These are phyloP conservation scores for Apiotrichum sp. DNA, from an alignment of 1,284 basidiomycete genomes.

Conservation along the genomic window DNA sequence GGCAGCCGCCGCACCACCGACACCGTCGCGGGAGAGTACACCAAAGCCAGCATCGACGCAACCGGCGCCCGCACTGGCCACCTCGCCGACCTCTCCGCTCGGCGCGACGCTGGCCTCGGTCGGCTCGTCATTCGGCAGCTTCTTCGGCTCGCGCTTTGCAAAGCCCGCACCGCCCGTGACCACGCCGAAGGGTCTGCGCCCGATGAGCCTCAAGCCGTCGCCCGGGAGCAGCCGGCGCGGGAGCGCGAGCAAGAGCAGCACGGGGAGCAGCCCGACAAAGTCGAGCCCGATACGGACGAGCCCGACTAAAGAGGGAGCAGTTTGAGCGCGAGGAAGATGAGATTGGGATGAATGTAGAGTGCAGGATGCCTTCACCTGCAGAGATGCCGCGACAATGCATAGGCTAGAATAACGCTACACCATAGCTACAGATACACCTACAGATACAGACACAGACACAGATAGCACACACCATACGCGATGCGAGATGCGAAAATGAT, in stretches of 20 bases:
- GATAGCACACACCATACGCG: no score
- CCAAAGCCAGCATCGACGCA: no score
- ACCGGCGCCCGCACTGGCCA: background rate
- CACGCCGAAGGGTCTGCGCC: conserved; percentile 4
- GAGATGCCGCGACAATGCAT: no score
- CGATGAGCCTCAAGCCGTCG: conserved; percentile 8
- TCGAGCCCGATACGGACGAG: no score
- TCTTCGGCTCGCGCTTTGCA: conserved; percentile 34
- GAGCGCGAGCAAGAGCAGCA: background rate
- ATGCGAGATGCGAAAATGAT: no score
- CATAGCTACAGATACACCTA: no score
- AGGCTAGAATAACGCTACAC: no score
- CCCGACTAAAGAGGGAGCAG: no score
- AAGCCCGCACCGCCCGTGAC: background rate
- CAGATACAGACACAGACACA: no score
- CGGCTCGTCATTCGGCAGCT: conserved; percentile 38
- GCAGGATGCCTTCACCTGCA: no score
- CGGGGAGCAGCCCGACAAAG: background rate
- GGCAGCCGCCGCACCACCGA: background rate
- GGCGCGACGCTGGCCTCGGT: conserved; percentile 10
- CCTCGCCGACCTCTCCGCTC: background rate
- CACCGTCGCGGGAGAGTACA: background rate
- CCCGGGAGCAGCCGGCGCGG: background rate
- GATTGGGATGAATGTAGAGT: no score
- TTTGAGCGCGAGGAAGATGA: no score